phyloP scores from a whole-genome alignment of 108 stramenopile genomes.

The Schizochytrium sp. region DNA sequence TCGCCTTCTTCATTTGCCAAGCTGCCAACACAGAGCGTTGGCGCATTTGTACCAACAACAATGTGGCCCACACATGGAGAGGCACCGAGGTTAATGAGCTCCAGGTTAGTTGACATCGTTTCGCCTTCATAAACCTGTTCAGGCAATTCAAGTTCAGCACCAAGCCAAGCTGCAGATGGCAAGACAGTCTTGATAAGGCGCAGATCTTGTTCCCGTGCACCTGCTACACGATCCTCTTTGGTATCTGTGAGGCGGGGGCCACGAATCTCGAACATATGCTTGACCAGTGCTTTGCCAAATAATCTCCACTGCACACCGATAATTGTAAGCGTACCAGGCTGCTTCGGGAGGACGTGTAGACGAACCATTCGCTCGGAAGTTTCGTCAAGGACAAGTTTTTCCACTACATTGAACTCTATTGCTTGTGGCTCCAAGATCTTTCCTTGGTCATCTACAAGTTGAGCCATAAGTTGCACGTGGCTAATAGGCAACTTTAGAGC shows the following conservation, averaged over 20 bases:
- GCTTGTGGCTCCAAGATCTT: neutral
- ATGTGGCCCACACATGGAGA: neutral
- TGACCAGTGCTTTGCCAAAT: neutral
- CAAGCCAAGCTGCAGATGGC: slow-evolving; percentile 8
- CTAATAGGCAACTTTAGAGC: neutral
- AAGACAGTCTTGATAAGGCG: slow-evolving; percentile 28
- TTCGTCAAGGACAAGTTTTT: slow-evolving; percentile 29
- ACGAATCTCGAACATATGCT: neutral
- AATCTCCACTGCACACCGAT: slow-evolving; percentile 15
- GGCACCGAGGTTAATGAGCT: slow-evolving; percentile 33
- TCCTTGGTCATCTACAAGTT: neutral
- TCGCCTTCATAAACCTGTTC: slow-evolving; percentile 28
- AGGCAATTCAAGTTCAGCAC: slow-evolving; percentile 26
- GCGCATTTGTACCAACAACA: neutral
- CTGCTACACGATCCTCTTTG: slow-evolving; percentile 3
- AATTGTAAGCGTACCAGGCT: neutral
- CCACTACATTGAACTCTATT: neutral
- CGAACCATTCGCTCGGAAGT: slow-evolving; percentile 44
- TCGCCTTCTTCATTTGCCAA: neutral
- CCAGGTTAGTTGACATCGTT: neutral
- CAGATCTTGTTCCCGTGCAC: slow-evolving; percentile 36
- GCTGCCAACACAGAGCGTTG: neutral
- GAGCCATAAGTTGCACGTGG: slow-evolving; percentile 24
- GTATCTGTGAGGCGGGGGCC: neutral
- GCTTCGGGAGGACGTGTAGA: slow-evolving; percentile 19